Conservation (phyloP, 441 rosid species). For the Adansonia rubrostipa region DNA sequence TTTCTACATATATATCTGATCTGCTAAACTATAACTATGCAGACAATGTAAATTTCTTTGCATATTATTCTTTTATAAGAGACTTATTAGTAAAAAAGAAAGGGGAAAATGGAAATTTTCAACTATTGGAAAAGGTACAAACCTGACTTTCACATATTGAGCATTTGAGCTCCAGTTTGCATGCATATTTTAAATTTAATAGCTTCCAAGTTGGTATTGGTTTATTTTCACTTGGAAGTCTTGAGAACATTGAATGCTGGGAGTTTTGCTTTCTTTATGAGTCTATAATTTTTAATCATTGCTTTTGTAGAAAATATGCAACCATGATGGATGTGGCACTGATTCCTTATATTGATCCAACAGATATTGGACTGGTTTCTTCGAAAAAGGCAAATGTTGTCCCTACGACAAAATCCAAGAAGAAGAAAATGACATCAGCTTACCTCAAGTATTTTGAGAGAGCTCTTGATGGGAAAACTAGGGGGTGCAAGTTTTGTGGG, state of each 20-base stretch:
- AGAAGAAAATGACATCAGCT: conserved; percentile 93
- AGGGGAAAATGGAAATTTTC: not conserved
- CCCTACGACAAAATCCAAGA: conserved; percentile 63
- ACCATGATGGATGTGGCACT: conserved; percentile 72
- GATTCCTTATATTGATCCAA: conserved; percentile 59
- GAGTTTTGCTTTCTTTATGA: not conserved
- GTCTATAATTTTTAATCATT: conserved; percentile 25
- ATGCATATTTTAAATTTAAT: not conserved
- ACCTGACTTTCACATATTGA: not conserved
- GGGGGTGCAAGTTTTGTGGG: conserved; percentile 92
- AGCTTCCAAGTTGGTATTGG: not conserved
- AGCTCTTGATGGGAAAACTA: conserved; percentile 76
- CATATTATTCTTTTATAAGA: not conserved
- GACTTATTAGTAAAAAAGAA: not conserved
- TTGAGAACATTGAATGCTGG: not conserved
- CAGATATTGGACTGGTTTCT: conserved; percentile 71
- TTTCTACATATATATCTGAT: not conserved
- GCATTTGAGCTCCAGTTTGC: conserved; percentile 14
- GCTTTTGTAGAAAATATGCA: conserved; percentile 60
- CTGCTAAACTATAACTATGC: not conserved
- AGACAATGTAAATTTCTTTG: not conserved
- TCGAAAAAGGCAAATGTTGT: conserved; percentile 61
- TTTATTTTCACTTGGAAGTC: not conserved
- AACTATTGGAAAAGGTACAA: not conserved
- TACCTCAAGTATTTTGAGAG: conserved; percentile 88